Percentiles rank a stretch among this genome's conserved stretches.
phyloP scores from a whole-genome alignment of 1,284 basidiomycete genomes.

The Melampsora abietis-canadensis region DNA sequence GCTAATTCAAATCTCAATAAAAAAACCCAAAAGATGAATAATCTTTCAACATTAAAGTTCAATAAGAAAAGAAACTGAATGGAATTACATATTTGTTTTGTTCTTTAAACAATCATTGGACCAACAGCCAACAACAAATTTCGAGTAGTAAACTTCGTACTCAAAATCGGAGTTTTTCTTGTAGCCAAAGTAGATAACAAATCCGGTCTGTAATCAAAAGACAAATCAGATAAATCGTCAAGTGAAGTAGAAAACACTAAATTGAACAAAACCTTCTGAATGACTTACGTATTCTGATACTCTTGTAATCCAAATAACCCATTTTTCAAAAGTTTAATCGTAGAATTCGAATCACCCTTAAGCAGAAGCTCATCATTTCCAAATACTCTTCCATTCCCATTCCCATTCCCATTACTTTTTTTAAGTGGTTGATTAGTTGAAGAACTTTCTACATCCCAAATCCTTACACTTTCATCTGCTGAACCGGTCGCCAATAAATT shows the following conservation, averaged over 20 bases:
- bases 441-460: conserved; percentile 84
- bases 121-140: conserved; percentile 91
- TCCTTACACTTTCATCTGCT: conserved; percentile 89
- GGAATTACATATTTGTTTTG: background rate
- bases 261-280: conserved; percentile 43
- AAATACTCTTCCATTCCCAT: conserved; percentile 37
- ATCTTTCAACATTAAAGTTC: too few species aligned
- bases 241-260: too few species aligned
- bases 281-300: conserved; percentile 28
- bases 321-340: conserved; percentile 11
- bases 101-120: conserved; percentile 44
- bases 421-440: conserved; percentile 45
- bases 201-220: conserved; percentile 72
- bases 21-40: too few species aligned
- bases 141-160: conserved; percentile 88
- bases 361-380: conserved; percentile 59
- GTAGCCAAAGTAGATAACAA: conserved; percentile 86
- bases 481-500: conserved; percentile 81
- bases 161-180: conserved; percentile 86
- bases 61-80: too few species aligned
- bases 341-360: conserved; percentile 22
- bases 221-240: too few species aligned
- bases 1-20: too few species aligned
- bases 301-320: conserved; percentile 37
- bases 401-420: conserved; percentile 46